Evolutionary conservation across 2,329 filamentous ascomycete species (phyloP).

Genomic region (Neofusicoccum laricinum): DNA sequence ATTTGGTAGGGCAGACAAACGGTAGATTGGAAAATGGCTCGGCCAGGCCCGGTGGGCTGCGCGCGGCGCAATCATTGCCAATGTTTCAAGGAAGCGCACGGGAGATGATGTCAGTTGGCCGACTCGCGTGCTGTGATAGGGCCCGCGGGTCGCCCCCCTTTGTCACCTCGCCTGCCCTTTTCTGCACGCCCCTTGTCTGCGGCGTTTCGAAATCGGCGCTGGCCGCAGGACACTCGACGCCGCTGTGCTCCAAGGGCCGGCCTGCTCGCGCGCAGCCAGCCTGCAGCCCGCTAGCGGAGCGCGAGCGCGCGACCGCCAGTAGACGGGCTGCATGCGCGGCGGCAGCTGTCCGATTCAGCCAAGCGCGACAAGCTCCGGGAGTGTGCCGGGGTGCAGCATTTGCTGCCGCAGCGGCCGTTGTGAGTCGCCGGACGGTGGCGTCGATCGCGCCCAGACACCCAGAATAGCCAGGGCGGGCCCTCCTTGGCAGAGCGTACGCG

Average conservation of each 20-base stretch:
- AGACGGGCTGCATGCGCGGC: not conserved
- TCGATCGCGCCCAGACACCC: constrained; percentile 3
- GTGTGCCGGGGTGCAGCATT: constrained; percentile 6
- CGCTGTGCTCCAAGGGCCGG: not conserved
- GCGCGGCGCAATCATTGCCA: not conserved
- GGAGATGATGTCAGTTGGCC: constrained; percentile 2
- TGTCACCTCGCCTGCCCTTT: constrained; percentile 1
- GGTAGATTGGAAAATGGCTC: not conserved
- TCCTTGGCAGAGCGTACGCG: constrained; percentile 9
- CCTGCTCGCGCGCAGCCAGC: not conserved
- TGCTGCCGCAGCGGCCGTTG: constrained; percentile 6
- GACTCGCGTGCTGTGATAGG: not conserved
- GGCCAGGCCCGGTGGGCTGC: not conserved
- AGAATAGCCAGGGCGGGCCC: constrained; percentile 11
- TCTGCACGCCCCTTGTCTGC: constrained; percentile 2
- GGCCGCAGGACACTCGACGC: not conserved
- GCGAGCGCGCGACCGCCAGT: not conserved
- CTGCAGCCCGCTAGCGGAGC: not conserved
- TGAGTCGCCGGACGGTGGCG: not conserved
- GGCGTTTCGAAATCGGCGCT: constrained; percentile 3
- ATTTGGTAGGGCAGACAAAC: not conserved
- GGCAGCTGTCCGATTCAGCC: not conserved
- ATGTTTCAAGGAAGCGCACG: constrained; percentile 3
- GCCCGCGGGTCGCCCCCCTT: not conserved
- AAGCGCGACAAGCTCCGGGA: not conserved